Conservation (phyloP, 164 flowering plant species). For the Platanus orientalis region DNA sequence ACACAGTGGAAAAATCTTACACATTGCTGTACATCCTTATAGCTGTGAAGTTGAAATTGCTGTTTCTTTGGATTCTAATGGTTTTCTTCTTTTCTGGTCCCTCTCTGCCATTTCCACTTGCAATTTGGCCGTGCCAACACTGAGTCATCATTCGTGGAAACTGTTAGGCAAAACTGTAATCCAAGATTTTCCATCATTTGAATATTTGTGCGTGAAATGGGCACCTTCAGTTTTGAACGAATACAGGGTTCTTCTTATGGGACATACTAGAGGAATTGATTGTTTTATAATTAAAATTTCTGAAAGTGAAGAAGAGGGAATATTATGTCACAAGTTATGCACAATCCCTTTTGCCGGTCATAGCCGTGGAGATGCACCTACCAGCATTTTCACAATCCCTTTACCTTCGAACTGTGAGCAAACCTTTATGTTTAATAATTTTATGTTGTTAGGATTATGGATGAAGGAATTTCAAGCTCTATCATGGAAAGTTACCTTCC, state of each 20-base stretch:
- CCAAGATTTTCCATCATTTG: constrained; percentile 24
- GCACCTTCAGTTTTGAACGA: constrained; percentile 55
- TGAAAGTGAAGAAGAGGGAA: constrained; percentile 29
- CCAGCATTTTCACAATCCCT: constrained; percentile 48
- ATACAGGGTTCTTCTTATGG: constrained; percentile 54
- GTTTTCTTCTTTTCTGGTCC: constrained; percentile 76
- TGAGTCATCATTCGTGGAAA: constrained; percentile 55
- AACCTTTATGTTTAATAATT: constrained; percentile 31
- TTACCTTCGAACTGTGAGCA: constrained; percentile 37
- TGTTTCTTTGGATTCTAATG: constrained; percentile 82
- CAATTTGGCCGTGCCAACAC: constrained; percentile 34
- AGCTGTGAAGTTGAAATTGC: constrained; percentile 49
- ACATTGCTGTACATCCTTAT: constrained; percentile 67
- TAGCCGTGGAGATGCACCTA: constrained; percentile 37
- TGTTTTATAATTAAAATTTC: constrained; percentile 42
- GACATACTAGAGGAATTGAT: constrained; percentile 75
- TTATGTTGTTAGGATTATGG: constrained; percentile 74
- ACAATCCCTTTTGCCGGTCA: constrained; percentile 54
- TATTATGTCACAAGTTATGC: constrained; percentile 52
- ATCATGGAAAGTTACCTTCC: constrained; percentile 72
- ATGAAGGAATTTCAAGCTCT: constrained; percentile 55
- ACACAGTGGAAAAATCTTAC: constrained; percentile 60
- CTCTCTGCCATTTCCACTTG: constrained; percentile 39
- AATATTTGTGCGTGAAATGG: constrained; percentile 75
- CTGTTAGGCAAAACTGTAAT: constrained; percentile 36